Conservation (phyloP, 163 green algal genomes). For the Scenedesmus sp. region DNA sequence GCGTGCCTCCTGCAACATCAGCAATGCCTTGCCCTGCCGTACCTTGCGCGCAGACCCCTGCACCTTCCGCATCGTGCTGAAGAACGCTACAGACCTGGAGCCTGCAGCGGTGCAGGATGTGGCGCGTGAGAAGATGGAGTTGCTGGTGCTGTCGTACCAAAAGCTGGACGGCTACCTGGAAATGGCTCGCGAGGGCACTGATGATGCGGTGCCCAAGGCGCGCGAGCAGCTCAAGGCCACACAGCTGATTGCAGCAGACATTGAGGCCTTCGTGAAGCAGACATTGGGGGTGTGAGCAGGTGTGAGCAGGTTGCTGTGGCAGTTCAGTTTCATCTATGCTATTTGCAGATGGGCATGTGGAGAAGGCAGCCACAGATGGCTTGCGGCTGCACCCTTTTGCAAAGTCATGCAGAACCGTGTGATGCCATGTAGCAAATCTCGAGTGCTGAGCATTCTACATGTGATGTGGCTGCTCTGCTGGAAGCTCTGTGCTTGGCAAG, state of each 20-base stretch:
- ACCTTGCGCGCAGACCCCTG: conserved; percentile 43
- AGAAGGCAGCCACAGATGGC: too few relatives aligned
- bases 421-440: too few relatives aligned
- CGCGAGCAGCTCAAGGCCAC: conserved; percentile 35
- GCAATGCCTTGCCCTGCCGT: not conserved
- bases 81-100: conserved; percentile 46
- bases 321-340: not conserved
- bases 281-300: conserved; percentile 38
- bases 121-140: conserved; percentile 42
- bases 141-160: conserved; percentile 53
- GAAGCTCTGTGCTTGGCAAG: too few relatives aligned
- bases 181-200: conserved; percentile 48
- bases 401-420: too few relatives aligned
- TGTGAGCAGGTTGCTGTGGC: not conserved
- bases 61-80: conserved; percentile 58
- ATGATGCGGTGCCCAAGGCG: conserved; percentile 41
- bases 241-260: conserved; percentile 47
- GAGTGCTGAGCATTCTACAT: too few relatives aligned
- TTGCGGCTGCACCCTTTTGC: too few relatives aligned
- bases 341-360: too few relatives aligned
- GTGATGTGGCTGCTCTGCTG: too few relatives aligned
- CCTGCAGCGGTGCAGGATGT: conserved; percentile 1
- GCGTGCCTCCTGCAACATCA: not conserved
- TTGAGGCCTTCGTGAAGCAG: conserved; percentile 42
- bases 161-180: conserved; percentile 51